These are phyloP conservation scores for Plasmodium adleri DNA, from an alignment of 169 alveolate genomes.

Conservation along the genomic window DNA sequence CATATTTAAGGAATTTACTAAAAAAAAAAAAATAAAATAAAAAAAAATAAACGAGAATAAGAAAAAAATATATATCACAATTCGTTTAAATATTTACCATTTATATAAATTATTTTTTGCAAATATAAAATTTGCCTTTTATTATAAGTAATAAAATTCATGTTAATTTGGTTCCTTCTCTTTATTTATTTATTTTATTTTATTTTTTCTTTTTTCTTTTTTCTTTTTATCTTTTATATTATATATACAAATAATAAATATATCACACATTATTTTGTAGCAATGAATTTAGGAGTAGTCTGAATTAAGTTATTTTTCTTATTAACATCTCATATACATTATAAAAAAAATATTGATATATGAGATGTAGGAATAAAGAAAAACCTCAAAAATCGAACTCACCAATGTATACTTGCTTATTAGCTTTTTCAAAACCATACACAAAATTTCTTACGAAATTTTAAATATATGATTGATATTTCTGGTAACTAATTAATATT, in stretches of 20 bases:
- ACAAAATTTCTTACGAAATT: not conserved
- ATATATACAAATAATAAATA: too few species aligned
- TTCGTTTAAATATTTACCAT: too few species aligned
- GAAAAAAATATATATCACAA: too few species aligned
- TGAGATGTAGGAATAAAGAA: constrained; percentile 8
- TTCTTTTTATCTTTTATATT: not conserved
- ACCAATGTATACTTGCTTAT: constrained; percentile 78
- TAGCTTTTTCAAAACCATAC: constrained; percentile 77
- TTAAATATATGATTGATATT: constrained; percentile 41
- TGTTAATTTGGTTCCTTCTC: too few species aligned
- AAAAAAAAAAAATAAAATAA: too few species aligned
- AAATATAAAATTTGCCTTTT: too few species aligned
- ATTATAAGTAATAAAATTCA: too few species aligned
- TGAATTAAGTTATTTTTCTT: constrained; percentile 76
- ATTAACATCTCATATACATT: not conserved
- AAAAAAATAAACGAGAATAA: too few species aligned
- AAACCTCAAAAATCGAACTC: constrained; percentile 79
- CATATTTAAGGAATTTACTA: too few species aligned
- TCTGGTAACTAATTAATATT: constrained; percentile 77
- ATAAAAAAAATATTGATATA: not conserved
- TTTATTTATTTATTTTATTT: too few species aligned
- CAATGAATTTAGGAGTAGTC: constrained; percentile 78
- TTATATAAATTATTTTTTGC: too few species aligned
- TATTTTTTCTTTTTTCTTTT: constrained; percentile 20
- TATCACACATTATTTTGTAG: not conserved